phyloP scores from a whole-genome alignment of 345 rosid genomes.

The Punica granatum region DNA sequence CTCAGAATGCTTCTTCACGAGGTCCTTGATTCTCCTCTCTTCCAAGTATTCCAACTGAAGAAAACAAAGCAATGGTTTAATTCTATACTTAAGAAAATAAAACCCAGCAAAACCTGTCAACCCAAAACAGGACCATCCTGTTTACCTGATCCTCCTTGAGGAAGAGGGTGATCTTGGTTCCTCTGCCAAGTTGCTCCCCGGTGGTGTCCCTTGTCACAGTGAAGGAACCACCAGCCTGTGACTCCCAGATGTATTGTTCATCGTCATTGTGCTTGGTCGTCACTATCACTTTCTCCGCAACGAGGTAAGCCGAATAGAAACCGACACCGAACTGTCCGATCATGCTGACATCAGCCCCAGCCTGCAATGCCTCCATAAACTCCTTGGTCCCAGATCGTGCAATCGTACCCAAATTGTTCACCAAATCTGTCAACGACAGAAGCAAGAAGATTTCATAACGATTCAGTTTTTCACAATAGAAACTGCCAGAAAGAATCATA shows the following conservation, averaged over 20 bases:
- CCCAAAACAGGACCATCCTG: neutral
- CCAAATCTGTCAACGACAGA: slow-evolving; percentile 20
- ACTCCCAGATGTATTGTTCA: slow-evolving; percentile 39
- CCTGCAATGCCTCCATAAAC: slow-evolving; percentile 48
- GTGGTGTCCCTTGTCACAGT: slow-evolving; percentile 31
- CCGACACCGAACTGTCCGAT: slow-evolving; percentile 47
- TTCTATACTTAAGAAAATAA: neutral
- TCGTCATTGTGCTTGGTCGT: slow-evolving; percentile 40
- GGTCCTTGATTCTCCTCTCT: slow-evolving; percentile 43
- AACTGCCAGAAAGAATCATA: neutral
- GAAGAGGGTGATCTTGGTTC: slow-evolving; percentile 38
- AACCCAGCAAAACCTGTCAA: neutral
- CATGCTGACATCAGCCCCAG: slow-evolving; percentile 46
- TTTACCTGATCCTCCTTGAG: slow-evolving; percentile 42
- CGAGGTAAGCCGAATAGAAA: slow-evolving; percentile 40
- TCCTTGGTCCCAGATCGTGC: slow-evolving; percentile 43
- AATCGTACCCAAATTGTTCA: slow-evolving; percentile 41
- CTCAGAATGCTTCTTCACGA: slow-evolving; percentile 45
- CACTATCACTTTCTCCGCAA: slow-evolving; percentile 37
- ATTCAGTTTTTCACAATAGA: neutral
- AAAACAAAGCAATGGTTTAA: neutral
- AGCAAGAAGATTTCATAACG: neutral
- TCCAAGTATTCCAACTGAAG: slow-evolving; percentile 36
- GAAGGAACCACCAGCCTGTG: slow-evolving; percentile 42
- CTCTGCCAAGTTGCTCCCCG: slow-evolving; percentile 41